Conservation (phyloP, 1,284 basidiomycete genomes). For the Cutaneotrichosporon sp. region DNA sequence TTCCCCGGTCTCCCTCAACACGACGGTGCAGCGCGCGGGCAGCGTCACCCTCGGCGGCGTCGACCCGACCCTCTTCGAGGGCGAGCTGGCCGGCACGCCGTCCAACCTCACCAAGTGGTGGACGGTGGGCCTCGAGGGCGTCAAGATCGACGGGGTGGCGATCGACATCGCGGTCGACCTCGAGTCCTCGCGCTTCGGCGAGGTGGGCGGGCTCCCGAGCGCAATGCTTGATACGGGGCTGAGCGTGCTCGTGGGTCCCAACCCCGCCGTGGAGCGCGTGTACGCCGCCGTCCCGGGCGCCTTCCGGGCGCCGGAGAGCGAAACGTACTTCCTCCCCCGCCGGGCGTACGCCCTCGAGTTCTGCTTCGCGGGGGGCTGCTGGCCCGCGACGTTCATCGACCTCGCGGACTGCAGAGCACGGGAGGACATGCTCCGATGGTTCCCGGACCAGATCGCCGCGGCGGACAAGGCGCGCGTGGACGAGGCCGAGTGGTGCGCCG, state of each 20-base stretch:
- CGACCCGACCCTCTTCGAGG: background rate
- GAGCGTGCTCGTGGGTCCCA: background rate
- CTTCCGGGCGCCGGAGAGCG: background rate
- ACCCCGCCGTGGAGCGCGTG: background rate
- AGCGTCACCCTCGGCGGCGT: slow-evolving; percentile 8
- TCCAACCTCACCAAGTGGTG: slow-evolving; percentile 38
- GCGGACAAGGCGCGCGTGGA: background rate
- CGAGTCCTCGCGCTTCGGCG: background rate
- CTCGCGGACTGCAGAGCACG: background rate
- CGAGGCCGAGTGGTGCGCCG: background rate
- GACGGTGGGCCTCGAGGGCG: slow-evolving; percentile 1
- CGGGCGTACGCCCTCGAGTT: background rate
- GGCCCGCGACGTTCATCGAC: background rate
- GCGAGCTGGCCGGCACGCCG: slow-evolving; percentile 40
- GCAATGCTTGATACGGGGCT: slow-evolving; percentile 1
- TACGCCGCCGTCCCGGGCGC: slow-evolving; percentile 1
- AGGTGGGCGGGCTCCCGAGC: background rate
- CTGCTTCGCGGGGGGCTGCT: background rate
- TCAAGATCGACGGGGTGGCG: background rate
- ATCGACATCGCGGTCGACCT: background rate
- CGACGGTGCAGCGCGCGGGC: background rate
- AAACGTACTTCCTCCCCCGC: background rate
- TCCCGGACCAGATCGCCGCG: background rate
- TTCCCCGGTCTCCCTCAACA: background rate
- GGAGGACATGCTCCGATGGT: background rate